Base-by-base conservation (phyloP, 2,329 filamentous ascomycete genomes). In the Xylariaceae sp. region DNA sequence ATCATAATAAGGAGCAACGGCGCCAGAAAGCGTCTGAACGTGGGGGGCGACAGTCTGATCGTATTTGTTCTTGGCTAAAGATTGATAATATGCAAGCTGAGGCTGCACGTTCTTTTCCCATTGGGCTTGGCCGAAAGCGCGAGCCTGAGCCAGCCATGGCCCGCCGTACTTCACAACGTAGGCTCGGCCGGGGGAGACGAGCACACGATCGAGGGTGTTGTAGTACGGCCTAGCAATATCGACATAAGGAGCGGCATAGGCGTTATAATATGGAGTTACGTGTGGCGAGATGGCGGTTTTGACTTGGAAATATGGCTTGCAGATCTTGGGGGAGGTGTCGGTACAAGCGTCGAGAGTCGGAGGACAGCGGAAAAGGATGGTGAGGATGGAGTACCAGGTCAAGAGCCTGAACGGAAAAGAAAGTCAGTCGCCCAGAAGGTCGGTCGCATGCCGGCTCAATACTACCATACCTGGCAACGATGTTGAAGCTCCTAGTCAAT, bases 341-440 rank as follows among this genome's bases (percentile, higher is more conserved):
- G 85, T 83, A 67, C 95, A 84, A 21, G 85, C 81, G 23, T 87
- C 82, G 57, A 88, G 75, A 7, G 84, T 85, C 2, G 86, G 79
- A 12, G 93, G 93, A 73, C 93, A 99, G 59, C 88, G 85, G 72
- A 99, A 89, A 56, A 93, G 75, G 52, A 95, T 77, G 20, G 89
- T 95, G 59, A 92, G 74, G 62, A 98, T 86, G 37, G 87, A 82
- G 72, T 95, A 96, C 93, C 93, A 99, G 19, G 91, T 89, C 55
- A 88, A 73, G 44, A 97, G 73, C 68, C 93, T 93, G 61, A 2
- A 18, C 37, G 14, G 18, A 20, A 37, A 49, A 40, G 45, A 44
- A 52, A 50, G 54, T 54, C 37, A 64, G 47, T 51, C 41, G 54
- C 45, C 53, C 23, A 56, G 46, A 52, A 40, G 40, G 23, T 26